Evolutionary conservation across 179 eudicot genomes (phyloP), one percentile per base, ranked within the genome.

Genomic region (Drosera spatulata): DNA sequence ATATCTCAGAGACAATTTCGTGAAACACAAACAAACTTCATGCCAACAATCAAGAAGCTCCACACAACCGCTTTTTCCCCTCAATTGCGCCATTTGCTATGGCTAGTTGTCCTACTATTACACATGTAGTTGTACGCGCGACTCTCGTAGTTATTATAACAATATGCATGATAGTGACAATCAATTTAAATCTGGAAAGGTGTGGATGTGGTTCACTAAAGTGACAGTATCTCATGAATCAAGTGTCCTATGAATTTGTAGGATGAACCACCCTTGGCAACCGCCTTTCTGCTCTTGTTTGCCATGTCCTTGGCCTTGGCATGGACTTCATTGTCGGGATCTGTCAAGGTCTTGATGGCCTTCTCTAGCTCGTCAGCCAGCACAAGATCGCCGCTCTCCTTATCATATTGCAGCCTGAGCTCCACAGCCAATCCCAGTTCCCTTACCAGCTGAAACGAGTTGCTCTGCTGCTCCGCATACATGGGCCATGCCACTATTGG

Each of bases 321-420:
- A 58, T 59, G 50, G n/a, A 58, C 64, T 10, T 6, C 13, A 53
- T 59, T 63, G 14, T 63, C 63, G 5, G 13, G 33, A n/a, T 58
- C 68, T 68, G 58, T 69, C 56, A 63, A 55, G 44, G 22, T 37
- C 33, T 51, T 58, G n/a, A 69, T 39, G 39, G 63, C 67, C 15
- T 39, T 58, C 60, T 66, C 74, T 12, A 77, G 56, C 52, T 66
- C 75, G 39, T 61, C 66, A 14, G 66, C 64, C 12, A 14, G 39
- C 58, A 77, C 80, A 41, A 55, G 56, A 53, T 62, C 69, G 56
- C 56, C 61, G 1, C 55, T 39, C 8, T 39, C 54, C 3, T 33
- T 54, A 5, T 58, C 55, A 4, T 64, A 70, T 10, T 63, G 73
- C 47, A 76, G 40, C 56, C 60, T 69, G 8, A 56, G 13, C 50